Base-by-base conservation (phyloP, 176 grass and related monocot genomes). In the Hordeum vulgare region DNA sequence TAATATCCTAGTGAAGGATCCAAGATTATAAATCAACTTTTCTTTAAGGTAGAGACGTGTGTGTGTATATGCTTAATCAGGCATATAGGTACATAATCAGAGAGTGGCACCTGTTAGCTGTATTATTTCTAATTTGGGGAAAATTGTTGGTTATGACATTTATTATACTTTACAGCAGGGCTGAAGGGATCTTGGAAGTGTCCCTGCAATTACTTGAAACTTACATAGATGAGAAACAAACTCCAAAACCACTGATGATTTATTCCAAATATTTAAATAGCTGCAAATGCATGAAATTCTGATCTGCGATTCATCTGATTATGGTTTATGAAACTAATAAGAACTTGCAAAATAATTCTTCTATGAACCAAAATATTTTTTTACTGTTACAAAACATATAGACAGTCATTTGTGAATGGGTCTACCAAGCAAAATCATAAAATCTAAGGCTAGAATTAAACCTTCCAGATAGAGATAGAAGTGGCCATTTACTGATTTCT, bases 401-500 rank as follows among this genome's bases (percentile, higher is more conserved):
- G 7, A 45, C 65, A 41, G 18, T 34, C 56, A 41, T 70, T 85
- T 64, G 33, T 44, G 23, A 69, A 25, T 1, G 17, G 25, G 34
- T 78, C 36, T 44, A 12, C 37, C 74, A 78, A 61, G 45, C 15
- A 17, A 37, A 81, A 78, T 4, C 21, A 78, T 69, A 85, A 67
- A 53, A n/a, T 18, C 53, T 77, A 69, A 34, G 58, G 8, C 23
- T 69, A 24, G 8, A 44, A 78, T 59, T 35, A 56, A 60, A 85
- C 56, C 13, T 28, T 78, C 74, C 49, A 56, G 34, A 44, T 21
- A 9, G 26, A 66, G 73, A 77, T 67, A 58, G n/a, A 18, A 41
- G 7, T 3, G 36, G 27, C 41, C 4, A 28, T 31, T 67, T 72
- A 24, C 4, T 73, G 24, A 73, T 49, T 49, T 59, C 47, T 75